Base-by-base conservation (phyloP, 148 eudicot genomes). In the Rhododendron molle region DNA sequence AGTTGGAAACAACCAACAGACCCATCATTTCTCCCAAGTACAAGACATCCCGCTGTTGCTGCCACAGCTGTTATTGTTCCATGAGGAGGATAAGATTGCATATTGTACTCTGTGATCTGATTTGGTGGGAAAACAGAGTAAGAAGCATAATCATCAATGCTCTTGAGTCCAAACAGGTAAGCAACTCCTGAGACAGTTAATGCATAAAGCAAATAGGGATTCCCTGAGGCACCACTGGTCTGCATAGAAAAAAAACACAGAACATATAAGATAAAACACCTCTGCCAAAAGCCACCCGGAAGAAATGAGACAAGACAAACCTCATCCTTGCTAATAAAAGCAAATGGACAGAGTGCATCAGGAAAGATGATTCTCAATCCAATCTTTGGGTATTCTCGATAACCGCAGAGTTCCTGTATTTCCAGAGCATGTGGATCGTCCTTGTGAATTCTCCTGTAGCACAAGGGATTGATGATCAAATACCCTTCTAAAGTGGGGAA, bases 11-110 rank as follows among this genome's bases (percentile, higher is more conserved):
- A 95, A 89, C 89, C 82, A 81, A 94, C 90, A 26, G 98, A 92
- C 73, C 99, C 99, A 85, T 94, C 99, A 80, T 89, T 91, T 91
- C 96, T 93, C 87, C 99, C 99, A 83, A 94, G 86, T 32, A 94
- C 88, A 81, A 97, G 88, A 87, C 92, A 94, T 26, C 96, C 98
- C 34, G 88, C 81, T 23, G 83, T 88, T 40, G 98, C 98, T 87
- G 95, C 85, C 62, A 90, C 93, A 81, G 94, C 91, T 81, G 94
- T 93, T 62, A 94, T 89, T 67, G 88, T 89, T 84, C 93, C 94
- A 88, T 86, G 82, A 62, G 91, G 91, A 71, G 92, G 92, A 88
- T 91, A 86, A 87, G 56, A 79, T 85, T 87, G 91, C 18, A 91
- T 84, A 87, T 91, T 90, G 80, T 89, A 87, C 88, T 92, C 94